Evolutionary conservation across 805 yeast genomes (phyloP), one percentile per base, ranked within the genome.

Genomic region (Metschnikowia santaceciliae): DNA sequence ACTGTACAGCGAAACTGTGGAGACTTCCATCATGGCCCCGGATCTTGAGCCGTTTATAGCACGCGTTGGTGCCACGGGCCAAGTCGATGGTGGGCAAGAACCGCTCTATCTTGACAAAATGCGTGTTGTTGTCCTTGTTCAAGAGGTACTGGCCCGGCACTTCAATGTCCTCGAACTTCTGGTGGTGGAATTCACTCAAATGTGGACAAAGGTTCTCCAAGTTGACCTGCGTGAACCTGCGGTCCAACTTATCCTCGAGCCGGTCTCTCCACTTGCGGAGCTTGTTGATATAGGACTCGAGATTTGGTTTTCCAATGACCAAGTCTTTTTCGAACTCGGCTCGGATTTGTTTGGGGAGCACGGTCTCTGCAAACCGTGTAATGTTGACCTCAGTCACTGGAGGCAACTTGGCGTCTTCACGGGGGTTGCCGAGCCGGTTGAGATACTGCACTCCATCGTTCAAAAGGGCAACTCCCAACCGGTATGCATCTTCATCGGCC

Each of bases 151-250:
- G 99, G 1, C 99, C 99, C 0, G 99, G 99, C 52, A 94, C 84
- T 66, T 94, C 99, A 52, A 94, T 89, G 46, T 94, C 99, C 66
- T 94, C 99, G 64, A 94, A 94, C 69, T 90, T 92, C 67, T 94
- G 98, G 66, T 94, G 96, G 69, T 94, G 99, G 81, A 95, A 94
- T 65, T 91, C 97, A 65, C 96, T 86, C 67, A 94, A 76, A 60
- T 92, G 98, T 14, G 98, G 97, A 61, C 97, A 90, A 55, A 94
- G 76, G 51, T 90, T 83, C 69, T 94, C 99, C 55, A 94, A 70
- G 59, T 90, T 87, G 46, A 90, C 87, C 59, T 82, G 81, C 30
- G 84, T 80, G 50, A 90, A 85, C 52, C 95, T 79, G 56, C 96
- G 78, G 65, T 94, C 98, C 53, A 94, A 77, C 64, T 88, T 90